These are phyloP conservation scores for Gynostemma pentaphyllum DNA, from an alignment of 306 rosid genomes.

Conservation along the genomic window DNA sequence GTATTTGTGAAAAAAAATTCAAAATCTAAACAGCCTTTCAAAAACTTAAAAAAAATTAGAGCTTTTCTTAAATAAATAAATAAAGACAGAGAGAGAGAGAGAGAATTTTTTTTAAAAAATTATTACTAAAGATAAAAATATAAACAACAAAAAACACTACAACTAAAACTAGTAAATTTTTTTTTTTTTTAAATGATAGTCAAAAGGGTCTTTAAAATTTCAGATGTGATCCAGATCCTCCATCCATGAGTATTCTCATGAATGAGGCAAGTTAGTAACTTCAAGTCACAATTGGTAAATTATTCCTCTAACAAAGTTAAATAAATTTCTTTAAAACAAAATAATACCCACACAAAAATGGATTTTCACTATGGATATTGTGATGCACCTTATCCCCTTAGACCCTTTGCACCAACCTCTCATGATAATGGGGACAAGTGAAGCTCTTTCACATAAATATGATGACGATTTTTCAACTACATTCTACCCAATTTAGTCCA, in stretches of 20 bases:
- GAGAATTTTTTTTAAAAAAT: no score
- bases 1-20: no score
- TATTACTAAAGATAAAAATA: no score
- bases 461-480: slow-evolving; percentile 14
- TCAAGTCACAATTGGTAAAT: slow-evolving; percentile 1
- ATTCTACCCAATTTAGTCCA: slow-evolving; percentile 8
- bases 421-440: slow-evolving; percentile 18
- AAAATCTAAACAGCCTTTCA: no score
- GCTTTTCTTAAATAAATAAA: no score
- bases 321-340: background rate
- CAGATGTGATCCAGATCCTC: slow-evolving; percentile 2
- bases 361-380: slow-evolving; percentile 18
- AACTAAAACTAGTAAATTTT: no score
- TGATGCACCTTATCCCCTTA: slow-evolving; percentile 26
- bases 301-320: background rate
- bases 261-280: background rate
- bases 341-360: slow-evolving; percentile 25
- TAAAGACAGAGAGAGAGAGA: no score
- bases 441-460: slow-evolving; percentile 13
- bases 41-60: no score
- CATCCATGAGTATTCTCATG: background rate
- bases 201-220: background rate
- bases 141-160: no score
- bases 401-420: slow-evolving; percentile 10
- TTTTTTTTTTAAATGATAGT: no score